Percentiles rank a stretch among this genome's conserved stretches.
phyloP scores from a whole-genome alignment of 352 stramenopile genomes.

The Globisporangium mamillatum region DNA sequence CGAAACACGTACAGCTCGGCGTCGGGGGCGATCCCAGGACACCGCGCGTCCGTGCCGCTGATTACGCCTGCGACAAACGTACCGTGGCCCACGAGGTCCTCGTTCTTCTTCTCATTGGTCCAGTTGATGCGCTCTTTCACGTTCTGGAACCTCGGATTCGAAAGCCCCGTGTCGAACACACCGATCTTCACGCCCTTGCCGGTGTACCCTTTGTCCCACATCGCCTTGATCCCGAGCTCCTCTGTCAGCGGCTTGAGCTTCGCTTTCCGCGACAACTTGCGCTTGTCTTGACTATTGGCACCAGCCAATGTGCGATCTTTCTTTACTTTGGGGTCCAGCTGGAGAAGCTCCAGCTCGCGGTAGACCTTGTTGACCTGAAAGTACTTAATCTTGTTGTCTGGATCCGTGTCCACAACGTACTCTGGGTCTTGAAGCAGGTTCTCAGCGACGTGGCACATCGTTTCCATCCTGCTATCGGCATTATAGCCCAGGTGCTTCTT shows the following conservation, averaged over 20 bases:
- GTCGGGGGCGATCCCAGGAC: conserved; percentile 75
- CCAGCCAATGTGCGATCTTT: conserved; percentile 10
- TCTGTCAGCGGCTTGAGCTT: conserved; percentile 41
- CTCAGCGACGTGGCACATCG: conserved; percentile 29
- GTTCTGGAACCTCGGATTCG: conserved; percentile 45
- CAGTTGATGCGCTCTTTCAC: conserved; percentile 84
- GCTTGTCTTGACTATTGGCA: neutral
- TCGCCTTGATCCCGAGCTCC: conserved; percentile 43
- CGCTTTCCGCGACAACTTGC: conserved; percentile 5
- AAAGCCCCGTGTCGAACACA: conserved; percentile 86
- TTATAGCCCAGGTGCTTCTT: neutral
- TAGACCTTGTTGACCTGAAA: conserved; percentile 53
- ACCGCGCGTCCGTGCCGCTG: conserved; percentile 48
- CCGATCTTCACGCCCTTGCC: conserved; percentile 77
- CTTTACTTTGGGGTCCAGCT: conserved; percentile 12
- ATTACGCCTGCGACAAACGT: conserved; percentile 85
- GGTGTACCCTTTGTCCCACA: conserved; percentile 62
- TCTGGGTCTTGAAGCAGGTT: conserved; percentile 17
- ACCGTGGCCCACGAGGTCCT: conserved; percentile 74
- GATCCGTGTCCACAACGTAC: neutral
- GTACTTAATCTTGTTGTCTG: conserved; percentile 27
- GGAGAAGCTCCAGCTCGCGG: conserved; percentile 31
- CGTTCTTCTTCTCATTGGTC: conserved; percentile 80
- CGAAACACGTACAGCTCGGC: conserved; percentile 77
- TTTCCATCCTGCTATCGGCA: neutral